Conservation (phyloP, 2,329 filamentous ascomycete genomes). For the Trichophyton mentagrophytes region DNA sequence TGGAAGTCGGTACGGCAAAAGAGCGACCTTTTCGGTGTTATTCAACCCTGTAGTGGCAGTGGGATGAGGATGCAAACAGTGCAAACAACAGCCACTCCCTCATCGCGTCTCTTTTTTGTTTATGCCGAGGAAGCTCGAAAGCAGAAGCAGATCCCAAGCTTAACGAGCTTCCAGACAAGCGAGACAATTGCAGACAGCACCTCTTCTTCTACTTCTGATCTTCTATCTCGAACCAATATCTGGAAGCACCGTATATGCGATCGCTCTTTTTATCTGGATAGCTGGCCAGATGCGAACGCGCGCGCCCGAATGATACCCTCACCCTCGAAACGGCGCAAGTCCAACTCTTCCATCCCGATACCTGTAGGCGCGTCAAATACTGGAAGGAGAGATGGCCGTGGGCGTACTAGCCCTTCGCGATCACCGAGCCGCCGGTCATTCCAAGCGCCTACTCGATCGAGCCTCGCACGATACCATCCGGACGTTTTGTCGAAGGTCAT, state of each 20-base stretch:
- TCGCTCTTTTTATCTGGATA: neutral
- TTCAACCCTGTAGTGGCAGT: neutral
- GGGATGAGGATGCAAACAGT: slow-evolving; percentile 4
- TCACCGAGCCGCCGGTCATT: slow-evolving; percentile 42
- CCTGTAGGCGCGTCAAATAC: slow-evolving; percentile 32
- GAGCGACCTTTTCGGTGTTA: neutral
- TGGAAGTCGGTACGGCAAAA: neutral
- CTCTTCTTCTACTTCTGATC: neutral
- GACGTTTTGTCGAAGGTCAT: slow-evolving; percentile 40
- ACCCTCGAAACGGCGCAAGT: slow-evolving; percentile 52
- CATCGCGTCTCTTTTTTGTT: slow-evolving; percentile 1
- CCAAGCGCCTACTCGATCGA: slow-evolving; percentile 54
- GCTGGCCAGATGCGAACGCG: slow-evolving; percentile 6
- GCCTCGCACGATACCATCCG: slow-evolving; percentile 49
- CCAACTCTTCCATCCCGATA: slow-evolving; percentile 42
- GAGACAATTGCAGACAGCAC: neutral
- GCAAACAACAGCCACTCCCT: neutral
- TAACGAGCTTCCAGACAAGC: neutral
- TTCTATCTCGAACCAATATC: neutral
- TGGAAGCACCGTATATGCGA: neutral
- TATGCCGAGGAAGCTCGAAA: neutral
- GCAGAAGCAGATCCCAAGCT: neutral
- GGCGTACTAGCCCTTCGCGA: slow-evolving; percentile 17
- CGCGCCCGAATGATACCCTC: slow-evolving; percentile 35
- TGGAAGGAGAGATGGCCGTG: slow-evolving; percentile 15